phyloP scores from a whole-genome alignment of 2,329 filamentous ascomycete species.

The Exophiala xenobiotica region DNA sequence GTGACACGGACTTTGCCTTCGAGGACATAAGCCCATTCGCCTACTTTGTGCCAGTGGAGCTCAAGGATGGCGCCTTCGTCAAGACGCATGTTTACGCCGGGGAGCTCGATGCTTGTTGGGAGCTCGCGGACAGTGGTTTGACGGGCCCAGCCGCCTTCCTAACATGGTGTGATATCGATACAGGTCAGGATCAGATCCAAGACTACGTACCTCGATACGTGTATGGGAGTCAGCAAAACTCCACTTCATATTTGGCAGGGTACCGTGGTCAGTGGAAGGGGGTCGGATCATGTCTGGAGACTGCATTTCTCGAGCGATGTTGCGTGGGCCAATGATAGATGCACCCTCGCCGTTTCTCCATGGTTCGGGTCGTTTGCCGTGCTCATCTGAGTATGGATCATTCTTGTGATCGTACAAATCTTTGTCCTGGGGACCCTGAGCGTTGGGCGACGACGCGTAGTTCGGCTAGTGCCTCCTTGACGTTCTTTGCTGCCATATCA shows the following conservation, averaged over 20 bases:
- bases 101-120: slow-evolving; percentile 58
- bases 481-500: neutral
- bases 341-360: slow-evolving; percentile 53
- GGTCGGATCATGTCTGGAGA: slow-evolving; percentile 69
- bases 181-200: neutral
- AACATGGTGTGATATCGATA: neutral
- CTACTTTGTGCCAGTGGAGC: slow-evolving; percentile 67
- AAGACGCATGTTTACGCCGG: slow-evolving; percentile 74
- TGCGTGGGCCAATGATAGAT: slow-evolving; percentile 67
- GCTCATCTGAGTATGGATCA: neutral
- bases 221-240: slow-evolving; percentile 61
- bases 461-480: neutral
- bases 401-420: neutral
- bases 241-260: slow-evolving; percentile 70
- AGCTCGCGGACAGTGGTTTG: slow-evolving; percentile 53
- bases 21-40: slow-evolving; percentile 67
- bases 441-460: neutral
- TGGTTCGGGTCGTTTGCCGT: slow-evolving; percentile 4
- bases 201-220: slow-evolving; percentile 55
- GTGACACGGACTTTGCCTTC: slow-evolving; percentile 58
- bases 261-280: slow-evolving; percentile 69
- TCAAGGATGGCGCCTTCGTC: slow-evolving; percentile 65
- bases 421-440: neutral
- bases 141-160: slow-evolving; percentile 74
- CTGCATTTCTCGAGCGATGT: slow-evolving; percentile 64